Evolutionary conservation across 768 basidiomycete genomes (phyloP).

Genomic region (Psilocybe cyanescens): DNA sequence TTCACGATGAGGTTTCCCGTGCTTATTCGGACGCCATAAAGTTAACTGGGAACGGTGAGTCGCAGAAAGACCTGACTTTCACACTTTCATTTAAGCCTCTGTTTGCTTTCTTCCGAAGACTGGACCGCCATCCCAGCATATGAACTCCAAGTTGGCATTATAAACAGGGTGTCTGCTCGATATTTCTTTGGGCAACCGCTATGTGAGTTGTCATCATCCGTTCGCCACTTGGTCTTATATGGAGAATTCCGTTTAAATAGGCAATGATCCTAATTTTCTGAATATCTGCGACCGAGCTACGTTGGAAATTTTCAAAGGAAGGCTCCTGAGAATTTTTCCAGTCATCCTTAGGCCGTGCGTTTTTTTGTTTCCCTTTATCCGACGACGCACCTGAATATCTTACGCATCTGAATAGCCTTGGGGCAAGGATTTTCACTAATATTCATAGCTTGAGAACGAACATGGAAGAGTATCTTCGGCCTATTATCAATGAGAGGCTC

Average conservation of each 20-base stretch:
- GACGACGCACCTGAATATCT: too few relatives aligned
- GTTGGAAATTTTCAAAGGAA: conserved; percentile 20
- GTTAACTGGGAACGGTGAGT: conserved; percentile 5
- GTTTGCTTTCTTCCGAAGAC: conserved; percentile 2
- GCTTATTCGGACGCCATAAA: conserved; percentile 22
- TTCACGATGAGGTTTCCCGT: conserved; percentile 29
- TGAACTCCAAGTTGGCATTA: not conserved
- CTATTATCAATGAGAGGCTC: conserved; percentile 29
- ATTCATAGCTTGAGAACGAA: conserved; percentile 17
- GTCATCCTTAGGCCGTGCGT: conserved; percentile 28
- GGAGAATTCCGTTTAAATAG: conserved; percentile 9
- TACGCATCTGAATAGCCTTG: conserved; percentile 13
- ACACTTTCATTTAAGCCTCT: not conserved
- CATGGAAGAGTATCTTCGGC: conserved; percentile 26
- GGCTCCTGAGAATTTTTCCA: conserved; percentile 26
- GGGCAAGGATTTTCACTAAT: conserved; percentile 17
- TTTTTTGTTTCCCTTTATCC: too few relatives aligned
- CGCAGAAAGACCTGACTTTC: not conserved
- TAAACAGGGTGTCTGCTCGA: not conserved
- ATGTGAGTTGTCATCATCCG: conserved; percentile 11
- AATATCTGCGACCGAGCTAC: conserved; percentile 17
- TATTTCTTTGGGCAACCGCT: conserved; percentile 21
- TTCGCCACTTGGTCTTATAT: too few relatives aligned
- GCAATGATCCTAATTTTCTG: conserved; percentile 23
- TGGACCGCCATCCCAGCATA: conserved; percentile 16